Evolutionary conservation across 352 stramenopile genomes (phyloP), one percentile per base, ranked within the genome.

Genomic region (Achlya hypogyna): DNA sequence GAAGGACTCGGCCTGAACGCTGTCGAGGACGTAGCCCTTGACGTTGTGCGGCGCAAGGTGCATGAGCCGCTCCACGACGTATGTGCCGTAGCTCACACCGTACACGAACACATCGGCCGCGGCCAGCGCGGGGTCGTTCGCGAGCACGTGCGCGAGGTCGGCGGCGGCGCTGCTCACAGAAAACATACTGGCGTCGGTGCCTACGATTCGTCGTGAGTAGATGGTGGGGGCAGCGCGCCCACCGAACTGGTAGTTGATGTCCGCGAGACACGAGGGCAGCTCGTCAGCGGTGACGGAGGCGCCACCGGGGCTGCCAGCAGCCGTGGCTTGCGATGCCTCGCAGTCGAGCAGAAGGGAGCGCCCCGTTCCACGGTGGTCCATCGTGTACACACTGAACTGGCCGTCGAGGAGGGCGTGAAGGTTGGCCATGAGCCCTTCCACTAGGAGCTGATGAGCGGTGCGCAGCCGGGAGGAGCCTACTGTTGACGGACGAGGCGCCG

Each of bases 91-190:
- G 69, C 71, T 76, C 27, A 67, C 54, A 28, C 75, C 75, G 23
- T 74, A 69, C 10, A 82, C 18, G 18, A 43, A 65, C 10, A 65
- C 45, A 27, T 75, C 42, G 25, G 28, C 9, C 27, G 27, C 51
- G 49, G 45, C 54, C 29, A 62, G 23, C 45, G 25, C 80, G 64
- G 40, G 77, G 54, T 65, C 65, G 70, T 53, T 88, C 31, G 49
- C 25, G 51, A 90, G 84, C 32, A 88, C 75, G 31, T 72, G 77
- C 51, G 73, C 71, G 34, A 90, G 32, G 45, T 90, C 81, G 68
- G 84, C 86, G n/a, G 81, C 81, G 3, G 81, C 81, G 34, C 78
- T 88, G n/a, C 79, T 88, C 23, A 90, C 76, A 0, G 79, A 88
- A 56, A 84, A 90, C 5, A 78, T 78, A n/a, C 29, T 42, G 2